These are phyloP conservation scores for Talaromyces stipitatus DNA, from an alignment of 495 filamentous ascomycete species.

Conservation along the genomic window DNA sequence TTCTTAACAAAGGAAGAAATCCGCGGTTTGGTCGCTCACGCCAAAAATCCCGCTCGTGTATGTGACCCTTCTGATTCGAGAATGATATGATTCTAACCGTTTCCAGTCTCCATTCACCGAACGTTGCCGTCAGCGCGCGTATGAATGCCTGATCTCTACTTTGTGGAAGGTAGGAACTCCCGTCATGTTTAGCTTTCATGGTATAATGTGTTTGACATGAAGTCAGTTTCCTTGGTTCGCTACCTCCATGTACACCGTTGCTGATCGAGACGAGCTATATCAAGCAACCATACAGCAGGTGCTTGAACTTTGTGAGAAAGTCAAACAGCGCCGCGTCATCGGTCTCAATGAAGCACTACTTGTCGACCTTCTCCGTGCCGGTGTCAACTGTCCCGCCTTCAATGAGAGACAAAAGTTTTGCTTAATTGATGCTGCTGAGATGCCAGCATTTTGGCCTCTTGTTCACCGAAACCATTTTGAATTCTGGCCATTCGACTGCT, in stretches of 20 bases:
- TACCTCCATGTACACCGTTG: slow-evolving; percentile 53
- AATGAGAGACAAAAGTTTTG: slow-evolving; percentile 45
- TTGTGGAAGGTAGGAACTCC: slow-evolving; percentile 51
- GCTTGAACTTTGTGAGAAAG: slow-evolving; percentile 29
- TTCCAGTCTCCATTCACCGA: slow-evolving; percentile 54
- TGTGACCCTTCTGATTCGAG: slow-evolving; percentile 19
- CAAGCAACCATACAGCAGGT: slow-evolving; percentile 42
- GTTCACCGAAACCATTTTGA: neutral
- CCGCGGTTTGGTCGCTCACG: slow-evolving; percentile 55
- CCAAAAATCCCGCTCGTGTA: slow-evolving; percentile 60
- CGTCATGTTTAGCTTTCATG: neutral
- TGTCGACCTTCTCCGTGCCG: slow-evolving; percentile 48
- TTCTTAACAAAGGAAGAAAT: slow-evolving; percentile 70
- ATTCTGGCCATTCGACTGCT: slow-evolving; percentile 29
- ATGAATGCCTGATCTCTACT: slow-evolving; percentile 67
- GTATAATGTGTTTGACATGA: slow-evolving; percentile 7
- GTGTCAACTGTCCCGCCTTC: slow-evolving; percentile 57
- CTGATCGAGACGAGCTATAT: slow-evolving; percentile 53
- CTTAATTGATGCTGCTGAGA: slow-evolving; percentile 3
- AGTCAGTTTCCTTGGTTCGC: slow-evolving; percentile 61
- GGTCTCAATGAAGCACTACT: slow-evolving; percentile 49
- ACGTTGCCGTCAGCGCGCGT: slow-evolving; percentile 63
- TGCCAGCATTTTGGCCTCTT: neutral
- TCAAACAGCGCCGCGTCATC: slow-evolving; percentile 21
- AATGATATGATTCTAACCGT: slow-evolving; percentile 2